Percentiles rank a stretch among this genome's conserved stretches.
Evolutionary conservation across 345 rosid species (phyloP).

Genomic region (Moringa oleifera): DNA sequence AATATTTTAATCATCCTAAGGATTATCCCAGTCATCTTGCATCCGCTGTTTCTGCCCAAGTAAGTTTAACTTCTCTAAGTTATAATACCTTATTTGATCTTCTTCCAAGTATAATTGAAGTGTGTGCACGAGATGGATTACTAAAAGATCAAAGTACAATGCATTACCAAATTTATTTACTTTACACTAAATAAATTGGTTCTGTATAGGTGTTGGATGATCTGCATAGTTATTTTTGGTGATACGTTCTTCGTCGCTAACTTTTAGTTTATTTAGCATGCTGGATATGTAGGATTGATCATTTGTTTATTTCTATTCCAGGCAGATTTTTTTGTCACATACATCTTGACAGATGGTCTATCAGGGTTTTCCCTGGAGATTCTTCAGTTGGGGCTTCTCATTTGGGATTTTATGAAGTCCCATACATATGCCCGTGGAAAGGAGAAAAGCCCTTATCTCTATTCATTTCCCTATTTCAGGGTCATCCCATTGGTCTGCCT

Average conservation of each 20-base stretch:
- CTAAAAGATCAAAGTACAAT: background rate
- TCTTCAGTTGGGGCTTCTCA: conserved; percentile 67
- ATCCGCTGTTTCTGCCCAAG: conserved; percentile 82
- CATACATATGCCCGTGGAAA: conserved; percentile 42
- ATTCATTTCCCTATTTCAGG: conserved; percentile 66
- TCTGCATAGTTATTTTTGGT: no score
- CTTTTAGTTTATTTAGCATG: no score
- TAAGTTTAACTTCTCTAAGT: conserved; percentile 16
- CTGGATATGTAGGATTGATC: background rate
- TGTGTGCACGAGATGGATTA: background rate
- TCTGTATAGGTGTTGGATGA: background rate
- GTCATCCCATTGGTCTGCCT: conserved; percentile 67
- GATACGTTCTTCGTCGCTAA: no score
- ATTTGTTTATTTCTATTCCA: conserved; percentile 23
- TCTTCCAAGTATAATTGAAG: background rate
- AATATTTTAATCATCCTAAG: conserved; percentile 64
- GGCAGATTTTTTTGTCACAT: conserved; percentile 87
- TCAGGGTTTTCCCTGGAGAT: conserved; percentile 84
- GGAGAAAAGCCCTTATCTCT: conserved; percentile 64
- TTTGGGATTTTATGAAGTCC: conserved; percentile 48
- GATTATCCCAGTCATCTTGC: conserved; percentile 81
- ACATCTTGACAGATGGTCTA: conserved; percentile 77
- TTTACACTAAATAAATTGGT: background rate
- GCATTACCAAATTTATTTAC: background rate
- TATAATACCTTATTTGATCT: no score